Evolutionary conservation across 139 green algal species (phyloP).

Genomic region (Microglena sp.): DNA sequence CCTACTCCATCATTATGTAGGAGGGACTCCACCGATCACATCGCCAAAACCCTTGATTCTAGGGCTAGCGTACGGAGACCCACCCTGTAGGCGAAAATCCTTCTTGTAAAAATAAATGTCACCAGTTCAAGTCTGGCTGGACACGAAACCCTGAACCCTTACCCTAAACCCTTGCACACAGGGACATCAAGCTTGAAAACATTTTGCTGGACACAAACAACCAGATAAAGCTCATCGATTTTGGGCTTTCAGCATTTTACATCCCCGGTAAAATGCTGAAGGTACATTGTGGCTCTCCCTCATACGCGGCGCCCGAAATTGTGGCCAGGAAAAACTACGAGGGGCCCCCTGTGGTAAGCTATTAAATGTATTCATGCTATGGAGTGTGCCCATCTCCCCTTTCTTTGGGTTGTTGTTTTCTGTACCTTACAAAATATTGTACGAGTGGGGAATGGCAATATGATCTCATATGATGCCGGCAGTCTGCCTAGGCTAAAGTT

Average conservation of each 20-base stretch:
- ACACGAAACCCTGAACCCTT: neutral
- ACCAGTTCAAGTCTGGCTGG: neutral
- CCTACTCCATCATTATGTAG: too few species aligned
- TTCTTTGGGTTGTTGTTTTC: neutral
- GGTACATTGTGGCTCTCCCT: constrained; percentile 55
- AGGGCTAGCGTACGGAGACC: too few species aligned
- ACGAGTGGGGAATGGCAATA: too few species aligned
- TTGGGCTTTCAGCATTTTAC: constrained; percentile 59
- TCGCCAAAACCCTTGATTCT: too few species aligned
- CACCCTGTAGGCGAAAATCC: too few species aligned
- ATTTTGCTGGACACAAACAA: constrained; percentile 61
- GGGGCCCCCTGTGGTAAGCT: constrained; percentile 31
- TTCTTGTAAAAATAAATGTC: too few species aligned
- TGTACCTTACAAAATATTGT: neutral
- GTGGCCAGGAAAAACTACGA: constrained; percentile 52
- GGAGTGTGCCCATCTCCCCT: neutral
- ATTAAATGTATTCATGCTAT: neutral
- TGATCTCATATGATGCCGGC: too few species aligned
- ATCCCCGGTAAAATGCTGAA: constrained; percentile 39
- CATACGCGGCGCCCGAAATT: constrained; percentile 59
- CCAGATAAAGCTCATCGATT: constrained; percentile 67
- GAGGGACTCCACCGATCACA: too few species aligned
- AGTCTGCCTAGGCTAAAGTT: too few species aligned
- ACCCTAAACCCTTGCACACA: constrained; percentile 29
- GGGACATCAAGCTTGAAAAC: constrained; percentile 89